Base-by-base conservation (phyloP, 2,329 filamentous ascomycete species). In the Arthrobotrys megalospora region DNA sequence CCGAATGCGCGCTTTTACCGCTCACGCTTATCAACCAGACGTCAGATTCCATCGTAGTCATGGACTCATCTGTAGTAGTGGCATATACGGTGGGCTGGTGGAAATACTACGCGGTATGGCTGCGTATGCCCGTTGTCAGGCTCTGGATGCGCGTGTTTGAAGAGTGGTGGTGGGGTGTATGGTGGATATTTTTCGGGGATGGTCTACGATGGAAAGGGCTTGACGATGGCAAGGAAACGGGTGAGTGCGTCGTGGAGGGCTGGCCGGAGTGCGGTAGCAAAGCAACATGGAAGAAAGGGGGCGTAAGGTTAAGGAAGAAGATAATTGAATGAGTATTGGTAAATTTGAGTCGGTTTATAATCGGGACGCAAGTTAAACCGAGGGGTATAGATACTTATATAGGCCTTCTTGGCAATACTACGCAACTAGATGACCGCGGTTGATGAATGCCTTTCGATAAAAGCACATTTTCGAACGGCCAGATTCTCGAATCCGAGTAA, bases 221-320 rank as follows among this genome's bases (percentile, higher is more conserved):
- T 83, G 67, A 87, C 85, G 7, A 85, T 83, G 14, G 85, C 85
- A 53, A 86, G 84, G 75, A 89, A 87, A 83, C 88, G 87, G 64
- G 87, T 84, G 81, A 89, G 88, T 83, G 89, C 86, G 47, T 87
- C 85, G 81, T 88, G 85, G 80, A 89, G 88, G 78, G 86, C 85
- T 21, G 89, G 83, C 68, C 68, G 32, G 43, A 34, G 14, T 72
- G 68, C 16, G 45, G 28, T n/a, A 38, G 24, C 14, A 72, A 58
- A 47, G n/a, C 36, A 16, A 28, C 32, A n/a, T 72, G 68, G 68
- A 36, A 52, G 60, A 64, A 53, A 34, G 68, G 68, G 7, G 24
- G 41, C 24, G 34, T 63, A 47, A 52, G 21, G 7, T 67, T 67
- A 19, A 67, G 47, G 41, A 65, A 48, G 24, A 52, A 52, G 48